phyloP scores from a whole-genome alignment of 345 rosid species.

The Microcos paniculata region DNA sequence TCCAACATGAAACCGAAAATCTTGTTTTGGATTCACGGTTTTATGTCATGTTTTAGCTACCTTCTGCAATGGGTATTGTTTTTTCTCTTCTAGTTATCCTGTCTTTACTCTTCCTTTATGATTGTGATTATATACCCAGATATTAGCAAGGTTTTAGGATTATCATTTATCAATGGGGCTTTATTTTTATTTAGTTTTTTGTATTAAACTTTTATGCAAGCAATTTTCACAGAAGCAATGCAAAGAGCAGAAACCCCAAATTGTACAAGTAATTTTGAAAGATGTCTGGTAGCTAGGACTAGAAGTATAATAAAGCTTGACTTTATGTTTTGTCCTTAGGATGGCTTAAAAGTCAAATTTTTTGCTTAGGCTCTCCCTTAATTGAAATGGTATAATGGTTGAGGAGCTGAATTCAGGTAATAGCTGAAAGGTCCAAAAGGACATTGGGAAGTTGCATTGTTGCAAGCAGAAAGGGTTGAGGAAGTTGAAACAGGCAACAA shows the following conservation, averaged over 20 bases:
- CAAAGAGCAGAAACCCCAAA: not conserved
- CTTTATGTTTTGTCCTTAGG: not conserved
- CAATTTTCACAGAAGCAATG: not conserved
- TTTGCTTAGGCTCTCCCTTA: no score
- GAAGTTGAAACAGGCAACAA: not conserved
- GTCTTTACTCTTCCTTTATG: not conserved
- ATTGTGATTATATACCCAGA: not conserved
- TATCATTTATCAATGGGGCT: not conserved
- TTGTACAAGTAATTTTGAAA: no score
- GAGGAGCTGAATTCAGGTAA: no score
- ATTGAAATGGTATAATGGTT: no score
- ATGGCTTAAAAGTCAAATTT: not conserved
- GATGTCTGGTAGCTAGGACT: not conserved
- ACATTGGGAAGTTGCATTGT: no score
- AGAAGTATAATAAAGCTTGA: not conserved
- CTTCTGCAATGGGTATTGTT: not conserved
- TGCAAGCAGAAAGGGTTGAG: no score
- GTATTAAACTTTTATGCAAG: not conserved
- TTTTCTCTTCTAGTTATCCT: not conserved
- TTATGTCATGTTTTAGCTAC: not conserved
- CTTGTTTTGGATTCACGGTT: not conserved
- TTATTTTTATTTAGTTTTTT: not conserved
- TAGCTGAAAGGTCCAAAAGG: no score
- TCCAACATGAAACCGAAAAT: not conserved
- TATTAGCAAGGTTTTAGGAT: slow-evolving; percentile 6